phyloP scores from a whole-genome alignment of 2,329 filamentous ascomycete genomes.

The Emydomyces testavorans region DNA sequence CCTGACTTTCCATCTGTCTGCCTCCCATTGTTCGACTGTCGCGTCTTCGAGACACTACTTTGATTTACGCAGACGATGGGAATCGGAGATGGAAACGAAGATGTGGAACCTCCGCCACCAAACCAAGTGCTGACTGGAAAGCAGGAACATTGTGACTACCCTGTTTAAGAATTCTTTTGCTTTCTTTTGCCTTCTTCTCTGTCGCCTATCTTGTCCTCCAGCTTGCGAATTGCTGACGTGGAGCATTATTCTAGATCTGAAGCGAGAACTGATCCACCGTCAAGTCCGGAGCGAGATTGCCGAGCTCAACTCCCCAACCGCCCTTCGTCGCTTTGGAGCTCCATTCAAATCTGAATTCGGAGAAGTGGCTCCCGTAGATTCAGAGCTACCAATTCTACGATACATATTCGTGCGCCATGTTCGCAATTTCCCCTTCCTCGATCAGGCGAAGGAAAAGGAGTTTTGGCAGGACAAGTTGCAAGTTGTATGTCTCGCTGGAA shows the following conservation, averaged over 20 bases:
- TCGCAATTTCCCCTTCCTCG: slow-evolving; percentile 92
- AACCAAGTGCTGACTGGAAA: slow-evolving; percentile 60
- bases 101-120: background rate
- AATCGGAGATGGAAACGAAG: background rate
- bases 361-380: slow-evolving; percentile 85
- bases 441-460: slow-evolving; percentile 94
- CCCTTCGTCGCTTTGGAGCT: slow-evolving; percentile 85
- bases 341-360: slow-evolving; percentile 88
- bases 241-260: slow-evolving; percentile 56
- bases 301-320: slow-evolving; percentile 89
- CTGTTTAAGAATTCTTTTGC: background rate
- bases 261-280: slow-evolving; percentile 81
- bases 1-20: no score
- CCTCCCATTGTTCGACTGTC: no score
- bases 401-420: slow-evolving; percentile 98
- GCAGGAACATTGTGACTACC: slow-evolving; percentile 80
- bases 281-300: slow-evolving; percentile 84
- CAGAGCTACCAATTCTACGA: slow-evolving; percentile 80
- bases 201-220: no score
- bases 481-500: slow-evolving; percentile 50
- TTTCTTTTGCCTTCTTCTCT: background rate
- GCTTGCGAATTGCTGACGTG: slow-evolving; percentile 4
- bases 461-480: slow-evolving; percentile 99
- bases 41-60: slow-evolving; percentile 46
- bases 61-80: background rate